phyloP scores from a whole-genome alignment of 768 basidiomycete genomes.

The Lepiota brunneoincarnata region DNA sequence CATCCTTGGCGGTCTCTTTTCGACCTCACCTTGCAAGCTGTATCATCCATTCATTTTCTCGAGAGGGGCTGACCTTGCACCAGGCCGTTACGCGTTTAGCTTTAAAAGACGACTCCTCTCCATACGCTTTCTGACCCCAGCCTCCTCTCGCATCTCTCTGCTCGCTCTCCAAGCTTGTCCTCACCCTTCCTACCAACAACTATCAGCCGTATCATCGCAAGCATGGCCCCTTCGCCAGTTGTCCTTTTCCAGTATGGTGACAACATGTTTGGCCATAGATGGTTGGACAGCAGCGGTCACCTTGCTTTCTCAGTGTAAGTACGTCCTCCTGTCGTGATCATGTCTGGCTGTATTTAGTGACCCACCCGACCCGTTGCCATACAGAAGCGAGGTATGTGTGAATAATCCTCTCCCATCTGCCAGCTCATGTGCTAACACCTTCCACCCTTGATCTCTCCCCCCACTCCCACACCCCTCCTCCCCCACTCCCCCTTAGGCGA shows the following conservation, averaged over 20 bases:
- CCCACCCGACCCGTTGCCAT: not conserved
- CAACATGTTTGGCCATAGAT: slow-evolving; percentile 8
- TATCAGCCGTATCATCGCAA: slow-evolving; percentile 11
- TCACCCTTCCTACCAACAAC: not conserved
- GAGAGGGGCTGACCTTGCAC: slow-evolving; percentile 2
- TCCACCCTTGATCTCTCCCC: slow-evolving; percentile 6
- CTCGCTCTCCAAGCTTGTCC: not conserved
- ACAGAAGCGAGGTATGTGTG: slow-evolving; percentile 10
- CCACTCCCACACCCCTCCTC: slow-evolving; percentile 14
- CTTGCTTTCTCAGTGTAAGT: slow-evolving; percentile 11
- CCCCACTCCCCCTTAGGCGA: slow-evolving; percentile 39
- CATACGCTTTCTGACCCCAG: not conserved
- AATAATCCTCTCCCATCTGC: not conserved
- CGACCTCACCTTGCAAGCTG: slow-evolving; percentile 8
- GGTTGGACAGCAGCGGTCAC: not conserved
- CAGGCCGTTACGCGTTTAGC: slow-evolving; percentile 6
- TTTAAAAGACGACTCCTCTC: slow-evolving; percentile 2
- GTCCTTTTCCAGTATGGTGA: slow-evolving; percentile 9
- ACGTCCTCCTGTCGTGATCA: not conserved
- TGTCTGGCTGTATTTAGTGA: not conserved
- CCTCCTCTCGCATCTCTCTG: not conserved
- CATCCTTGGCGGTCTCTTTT: slow-evolving; percentile 10
- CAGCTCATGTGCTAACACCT: no score
- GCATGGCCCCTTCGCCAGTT: slow-evolving; percentile 5
- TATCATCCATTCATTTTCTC: slow-evolving; percentile 5